Evolutionary conservation across 2,329 filamentous ascomycete species (phyloP).

Genomic region (Exophiala spinifera): DNA sequence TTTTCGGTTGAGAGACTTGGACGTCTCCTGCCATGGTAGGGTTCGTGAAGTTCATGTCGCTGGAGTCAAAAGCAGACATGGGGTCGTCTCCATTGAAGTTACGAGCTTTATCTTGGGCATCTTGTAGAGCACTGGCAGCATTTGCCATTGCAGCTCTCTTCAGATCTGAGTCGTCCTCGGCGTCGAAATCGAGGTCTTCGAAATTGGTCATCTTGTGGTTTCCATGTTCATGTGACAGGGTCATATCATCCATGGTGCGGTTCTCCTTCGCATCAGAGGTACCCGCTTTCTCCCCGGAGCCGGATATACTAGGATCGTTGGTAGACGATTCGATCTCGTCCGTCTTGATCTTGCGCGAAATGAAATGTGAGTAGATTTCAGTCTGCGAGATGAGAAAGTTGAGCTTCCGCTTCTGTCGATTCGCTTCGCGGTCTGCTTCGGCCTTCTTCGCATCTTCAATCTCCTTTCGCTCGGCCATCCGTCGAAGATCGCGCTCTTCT

Average conservation of each 20-base stretch:
- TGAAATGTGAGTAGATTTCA: constrained; percentile 98
- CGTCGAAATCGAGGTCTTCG: constrained; percentile 92
- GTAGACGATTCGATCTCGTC: constrained; percentile 89
- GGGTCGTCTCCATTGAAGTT: constrained; percentile 75
- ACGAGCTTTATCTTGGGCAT: constrained; percentile 87
- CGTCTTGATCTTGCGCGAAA: constrained; percentile 98
- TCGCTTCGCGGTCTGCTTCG: constrained; percentile 95
- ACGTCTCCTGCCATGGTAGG: constrained; percentile 91
- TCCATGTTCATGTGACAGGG: constrained; percentile 47
- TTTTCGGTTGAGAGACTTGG: constrained; percentile 88
- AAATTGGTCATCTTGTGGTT: constrained; percentile 80
- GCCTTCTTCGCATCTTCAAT: constrained; percentile 94
- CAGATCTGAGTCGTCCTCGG: constrained; percentile 80
- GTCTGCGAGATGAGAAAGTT: constrained; percentile 99
- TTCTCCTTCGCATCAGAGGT: constrained; percentile 42
- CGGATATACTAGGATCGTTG: constrained; percentile 70
- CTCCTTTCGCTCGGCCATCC: constrained; percentile 92
- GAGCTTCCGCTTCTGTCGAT: constrained; percentile 95
- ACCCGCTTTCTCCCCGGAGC: constrained; percentile 37
- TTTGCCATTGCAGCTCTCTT: constrained; percentile 87
- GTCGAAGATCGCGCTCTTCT: constrained; percentile 90
- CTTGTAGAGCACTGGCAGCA: constrained; percentile 90
- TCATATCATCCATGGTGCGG: constrained; percentile 45
- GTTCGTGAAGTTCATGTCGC: constrained; percentile 99
- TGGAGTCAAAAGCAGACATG: constrained; percentile 78